Percentiles rank a stretch among this genome's conserved stretches.
These are phyloP conservation scores for Echinochloa phyllopogon DNA, from an alignment of 176 grass and related monocot species.

Conservation along the genomic window DNA sequence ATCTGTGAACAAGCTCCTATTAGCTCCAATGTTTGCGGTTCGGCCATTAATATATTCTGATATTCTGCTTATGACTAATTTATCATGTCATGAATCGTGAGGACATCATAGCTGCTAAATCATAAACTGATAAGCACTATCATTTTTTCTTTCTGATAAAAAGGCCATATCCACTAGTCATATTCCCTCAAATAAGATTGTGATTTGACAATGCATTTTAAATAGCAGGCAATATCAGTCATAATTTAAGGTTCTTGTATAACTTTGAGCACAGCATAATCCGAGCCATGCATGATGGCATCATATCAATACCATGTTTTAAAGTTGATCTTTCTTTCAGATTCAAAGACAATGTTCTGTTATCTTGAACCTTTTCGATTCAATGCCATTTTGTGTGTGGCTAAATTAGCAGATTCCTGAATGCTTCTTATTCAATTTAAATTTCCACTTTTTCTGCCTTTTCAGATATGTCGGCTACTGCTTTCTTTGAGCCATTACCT, in stretches of 20 bases:
- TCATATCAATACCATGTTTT: background rate
- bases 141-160: background rate
- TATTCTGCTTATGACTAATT: background rate
- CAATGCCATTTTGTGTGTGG: background rate
- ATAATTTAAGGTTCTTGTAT: background rate
- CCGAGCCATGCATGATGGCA: background rate
- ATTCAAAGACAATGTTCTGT: conserved; percentile 1
- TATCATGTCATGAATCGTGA: conserved; percentile 24
- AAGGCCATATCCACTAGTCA: background rate
- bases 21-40: background rate
- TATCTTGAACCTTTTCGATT: conserved; percentile 4
- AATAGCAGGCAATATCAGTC: background rate
- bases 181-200: background rate
- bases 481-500: conserved; percentile 86
- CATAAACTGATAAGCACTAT: background rate
- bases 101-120: background rate
- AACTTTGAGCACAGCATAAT: background rate
- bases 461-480: conserved; percentile 95
- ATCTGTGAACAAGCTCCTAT: background rate
- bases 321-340: background rate
- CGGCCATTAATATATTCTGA: background rate
- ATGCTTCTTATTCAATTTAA: background rate
- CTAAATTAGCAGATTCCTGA: background rate
- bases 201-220: background rate
- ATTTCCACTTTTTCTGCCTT: conserved; percentile 18